Evolutionary conservation across 352 stramenopile species (phyloP).

Genomic region (Globisporangium abappressorium): DNA sequence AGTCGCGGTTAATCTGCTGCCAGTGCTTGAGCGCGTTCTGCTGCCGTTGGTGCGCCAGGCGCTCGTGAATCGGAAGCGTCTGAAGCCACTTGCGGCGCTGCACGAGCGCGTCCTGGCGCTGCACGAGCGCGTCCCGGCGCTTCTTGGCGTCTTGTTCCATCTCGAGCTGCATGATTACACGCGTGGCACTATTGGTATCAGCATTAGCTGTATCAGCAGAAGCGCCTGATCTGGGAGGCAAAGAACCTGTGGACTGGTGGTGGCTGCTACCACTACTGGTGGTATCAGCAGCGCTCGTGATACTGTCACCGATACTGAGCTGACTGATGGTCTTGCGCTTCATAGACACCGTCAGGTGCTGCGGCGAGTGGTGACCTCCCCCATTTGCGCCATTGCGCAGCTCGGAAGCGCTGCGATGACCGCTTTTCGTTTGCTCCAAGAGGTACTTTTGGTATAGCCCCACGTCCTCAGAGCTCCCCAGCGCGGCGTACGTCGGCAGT

Average conservation of each 20-base stretch:
- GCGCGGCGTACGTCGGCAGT: slow-evolving; percentile 56
- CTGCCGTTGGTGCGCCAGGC: slow-evolving; percentile 58
- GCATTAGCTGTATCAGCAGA: not conserved
- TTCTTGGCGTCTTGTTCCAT: slow-evolving; percentile 36
- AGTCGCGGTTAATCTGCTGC: slow-evolving; percentile 65
- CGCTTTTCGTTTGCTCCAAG: slow-evolving; percentile 28
- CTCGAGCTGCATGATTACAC: slow-evolving; percentile 22
- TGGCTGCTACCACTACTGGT: not conserved
- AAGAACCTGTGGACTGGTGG: slow-evolving; percentile 5
- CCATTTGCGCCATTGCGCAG: slow-evolving; percentile 15
- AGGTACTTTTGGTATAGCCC: slow-evolving; percentile 62
- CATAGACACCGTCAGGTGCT: slow-evolving; percentile 32
- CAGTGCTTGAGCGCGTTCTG: slow-evolving; percentile 70
- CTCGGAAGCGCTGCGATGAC: slow-evolving; percentile 27
- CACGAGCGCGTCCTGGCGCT: slow-evolving; percentile 42
- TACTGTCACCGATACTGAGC: not conserved
- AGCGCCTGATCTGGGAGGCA: not conserved
- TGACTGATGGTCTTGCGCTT: slow-evolving; percentile 38
- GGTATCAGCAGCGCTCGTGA: not conserved
- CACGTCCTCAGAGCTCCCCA: slow-evolving; percentile 54
- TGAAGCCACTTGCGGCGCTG: slow-evolving; percentile 64
- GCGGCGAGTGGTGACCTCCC: slow-evolving; percentile 11
- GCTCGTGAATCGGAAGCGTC: slow-evolving; percentile 69
- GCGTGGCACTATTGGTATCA: not conserved
- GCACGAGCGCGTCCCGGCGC: slow-evolving; percentile 40